Base-by-base conservation (phyloP, 805 yeast species). In the Maudiozyma barnettii region DNA sequence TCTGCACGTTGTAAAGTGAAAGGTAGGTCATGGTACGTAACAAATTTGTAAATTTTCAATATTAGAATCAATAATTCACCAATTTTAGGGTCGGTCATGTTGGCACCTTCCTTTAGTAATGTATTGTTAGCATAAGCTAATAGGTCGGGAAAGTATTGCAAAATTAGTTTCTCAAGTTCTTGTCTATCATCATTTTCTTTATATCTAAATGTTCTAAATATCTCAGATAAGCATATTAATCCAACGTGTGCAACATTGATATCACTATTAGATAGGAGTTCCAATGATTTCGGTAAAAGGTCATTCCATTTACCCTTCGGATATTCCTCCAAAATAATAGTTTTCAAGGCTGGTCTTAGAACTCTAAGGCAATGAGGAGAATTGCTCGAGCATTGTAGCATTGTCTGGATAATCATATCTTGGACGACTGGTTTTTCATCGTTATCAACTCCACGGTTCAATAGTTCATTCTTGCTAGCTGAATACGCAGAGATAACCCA, bases 41-140 rank as follows among this genome's bases (percentile, higher is more conserved):
- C 81, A 61, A 82, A 84, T 62, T 90, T 90, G 71, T 80, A 86
- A 49, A 77, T 72, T 60, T 91, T 91, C 47, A 90, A 66, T 19
- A 86, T 73, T 52, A 82, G 70, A 54, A 84, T 84, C 41, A 87
- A 68, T 71, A 90, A 81, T 53, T 87, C 95, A 18, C 88, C 90
- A 8, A 67, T 58, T 43, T 76, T 76, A 3, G 60, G 53, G 39
- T 58, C 47, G 30, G 55, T 49, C 44, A 64, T 49, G 39, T 62
- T 63, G 4, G 58, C 52, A 19, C 73, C 67, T 18, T 66, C 68
- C 40, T 73, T 70, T 40, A 61, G 54, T 29, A 75, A 69, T 23
- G 72, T 70, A 2, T 77, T 69, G 46, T 78, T 78, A 3, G 89
- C 95, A 46, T 88, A 78, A 30, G 68, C 68, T 40, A 88, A 66